A percentile compares a stretch with the other conserved stretches of the same genome.
phyloP scores from a whole-genome alignment of 495 filamentous ascomycete species.

The Parachaetomium inaequale region DNA sequence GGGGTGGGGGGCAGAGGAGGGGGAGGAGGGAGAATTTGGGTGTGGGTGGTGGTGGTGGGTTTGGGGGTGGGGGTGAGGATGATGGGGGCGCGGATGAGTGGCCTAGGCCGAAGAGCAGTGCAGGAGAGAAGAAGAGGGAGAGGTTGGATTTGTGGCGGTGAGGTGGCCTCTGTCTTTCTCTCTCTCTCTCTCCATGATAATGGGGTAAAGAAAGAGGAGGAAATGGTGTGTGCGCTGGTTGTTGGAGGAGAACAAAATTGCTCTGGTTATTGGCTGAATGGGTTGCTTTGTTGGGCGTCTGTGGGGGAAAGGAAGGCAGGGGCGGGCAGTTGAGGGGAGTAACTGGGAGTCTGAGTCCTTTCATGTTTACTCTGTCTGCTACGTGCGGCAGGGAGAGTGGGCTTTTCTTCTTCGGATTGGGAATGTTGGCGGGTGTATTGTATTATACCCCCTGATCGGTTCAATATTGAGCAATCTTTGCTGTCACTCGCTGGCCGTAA shows the following conservation, averaged over 20 bases:
- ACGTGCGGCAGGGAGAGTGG: too few species aligned
- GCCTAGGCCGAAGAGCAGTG: constrained; percentile 42
- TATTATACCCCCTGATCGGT: background rate
- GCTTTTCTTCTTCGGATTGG: background rate
- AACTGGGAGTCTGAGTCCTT: background rate
- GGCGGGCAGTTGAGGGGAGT: background rate
- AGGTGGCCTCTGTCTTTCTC: too few species aligned
- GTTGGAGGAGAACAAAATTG: background rate
- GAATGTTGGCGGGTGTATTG: background rate
- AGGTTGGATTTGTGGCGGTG: constrained; percentile 46
- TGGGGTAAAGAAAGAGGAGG: background rate
- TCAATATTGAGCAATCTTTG: background rate
- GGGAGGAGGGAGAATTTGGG: background rate
- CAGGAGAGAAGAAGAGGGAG: constrained; percentile 41
- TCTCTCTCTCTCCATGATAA: too few species aligned
- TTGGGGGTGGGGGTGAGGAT: background rate
- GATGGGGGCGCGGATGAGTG: constrained; percentile 36
- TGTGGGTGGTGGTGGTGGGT: constrained; percentile 13
- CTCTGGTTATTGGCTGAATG: background rate
- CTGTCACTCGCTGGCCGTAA: too few species aligned
- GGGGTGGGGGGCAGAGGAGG: constrained; percentile 53
- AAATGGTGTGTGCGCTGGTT: background rate
- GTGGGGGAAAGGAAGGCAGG: background rate
- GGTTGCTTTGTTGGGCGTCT: background rate
- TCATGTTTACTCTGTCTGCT: background rate